Evolutionary conservation across 2,329 filamentous ascomycete genomes (phyloP).

Genomic region (Trichoderma sp.): DNA sequence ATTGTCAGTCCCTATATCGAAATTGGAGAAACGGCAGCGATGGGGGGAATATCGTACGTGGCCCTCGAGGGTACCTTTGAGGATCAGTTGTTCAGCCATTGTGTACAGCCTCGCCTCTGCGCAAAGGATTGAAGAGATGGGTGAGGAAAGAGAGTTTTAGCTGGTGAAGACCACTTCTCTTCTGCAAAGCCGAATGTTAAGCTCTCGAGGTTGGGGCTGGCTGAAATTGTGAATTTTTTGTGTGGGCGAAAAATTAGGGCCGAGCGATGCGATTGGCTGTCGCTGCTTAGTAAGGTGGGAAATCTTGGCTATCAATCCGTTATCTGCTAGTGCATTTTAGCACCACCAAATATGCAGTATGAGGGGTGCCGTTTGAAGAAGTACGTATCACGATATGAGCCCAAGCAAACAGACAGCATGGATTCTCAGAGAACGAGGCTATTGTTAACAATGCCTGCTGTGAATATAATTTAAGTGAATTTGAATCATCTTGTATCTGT

Average conservation of each 20-base stretch:
- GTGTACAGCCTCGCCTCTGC: conserved; percentile 49
- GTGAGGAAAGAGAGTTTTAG: conserved; percentile 40
- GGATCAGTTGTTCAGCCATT: conserved; percentile 93
- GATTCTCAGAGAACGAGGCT: neutral
- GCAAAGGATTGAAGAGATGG: conserved; percentile 33
- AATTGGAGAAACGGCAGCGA: conserved; percentile 25
- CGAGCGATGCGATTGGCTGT: conserved; percentile 25
- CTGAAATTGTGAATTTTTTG: conserved; percentile 46
- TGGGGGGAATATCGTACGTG: conserved; percentile 62
- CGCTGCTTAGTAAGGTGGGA: neutral
- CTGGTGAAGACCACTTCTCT: conserved; percentile 33
- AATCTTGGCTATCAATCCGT: conserved; percentile 7
- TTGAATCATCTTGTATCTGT: neutral
- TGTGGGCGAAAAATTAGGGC: conserved; percentile 57
- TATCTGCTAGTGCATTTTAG: neutral
- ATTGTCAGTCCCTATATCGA: conserved; percentile 28
- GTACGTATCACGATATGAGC: neutral
- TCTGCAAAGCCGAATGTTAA: conserved; percentile 29
- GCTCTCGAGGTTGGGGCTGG: conserved; percentile 27
- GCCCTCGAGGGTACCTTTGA: conserved; percentile 97
- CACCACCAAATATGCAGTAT: neutral
- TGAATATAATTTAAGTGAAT: neutral
- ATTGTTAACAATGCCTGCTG: neutral
- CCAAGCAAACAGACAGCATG: neutral
- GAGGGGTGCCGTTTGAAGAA: neutral